phyloP scores from a whole-genome alignment of 352 stramenopile species.

The Pythium guiyangense region DNA sequence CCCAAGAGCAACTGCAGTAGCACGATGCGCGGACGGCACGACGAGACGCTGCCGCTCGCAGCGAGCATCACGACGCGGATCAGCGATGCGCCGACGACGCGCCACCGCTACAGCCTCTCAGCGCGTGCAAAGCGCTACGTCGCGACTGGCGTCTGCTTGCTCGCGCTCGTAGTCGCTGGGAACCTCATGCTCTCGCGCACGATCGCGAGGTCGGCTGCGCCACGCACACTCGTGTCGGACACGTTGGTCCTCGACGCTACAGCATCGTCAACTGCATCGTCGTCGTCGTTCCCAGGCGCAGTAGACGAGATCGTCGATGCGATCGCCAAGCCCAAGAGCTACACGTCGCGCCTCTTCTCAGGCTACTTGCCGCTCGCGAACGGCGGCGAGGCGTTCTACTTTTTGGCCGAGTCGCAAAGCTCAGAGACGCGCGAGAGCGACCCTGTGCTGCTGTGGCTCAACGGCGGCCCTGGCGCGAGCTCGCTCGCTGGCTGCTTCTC shows the following conservation, averaged over 20 bases:
- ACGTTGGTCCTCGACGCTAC: neutral
- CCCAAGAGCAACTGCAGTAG: slow-evolving; percentile 4
- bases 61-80: slow-evolving; percentile 15
- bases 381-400: slow-evolving; percentile 65
- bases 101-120: slow-evolving; percentile 12
- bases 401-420: slow-evolving; percentile 60
- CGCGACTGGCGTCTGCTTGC: slow-evolving; percentile 11
- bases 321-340: slow-evolving; percentile 38
- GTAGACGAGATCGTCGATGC: slow-evolving; percentile 44
- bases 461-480: slow-evolving; percentile 54
- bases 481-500: slow-evolving; percentile 59
- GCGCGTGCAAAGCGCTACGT: slow-evolving; percentile 14
- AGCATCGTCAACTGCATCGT: neutral
- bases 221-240: neutral
- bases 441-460: slow-evolving; percentile 66
- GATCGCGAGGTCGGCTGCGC: too few species aligned
- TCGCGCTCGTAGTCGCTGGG: slow-evolving; percentile 12
- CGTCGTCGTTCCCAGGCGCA: slow-evolving; percentile 25
- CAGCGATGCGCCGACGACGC: neutral
- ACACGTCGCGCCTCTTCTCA: slow-evolving; percentile 48
- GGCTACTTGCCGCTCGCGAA: slow-evolving; percentile 52
- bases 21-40: slow-evolving; percentile 18
- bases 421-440: slow-evolving; percentile 21
- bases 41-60: slow-evolving; percentile 34
- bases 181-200: slow-evolving; percentile 16